Percentiles rank a stretch among this genome's conserved stretches.
phyloP scores from a whole-genome alignment of 306 rosid species.

The Boehmeria nivea region DNA sequence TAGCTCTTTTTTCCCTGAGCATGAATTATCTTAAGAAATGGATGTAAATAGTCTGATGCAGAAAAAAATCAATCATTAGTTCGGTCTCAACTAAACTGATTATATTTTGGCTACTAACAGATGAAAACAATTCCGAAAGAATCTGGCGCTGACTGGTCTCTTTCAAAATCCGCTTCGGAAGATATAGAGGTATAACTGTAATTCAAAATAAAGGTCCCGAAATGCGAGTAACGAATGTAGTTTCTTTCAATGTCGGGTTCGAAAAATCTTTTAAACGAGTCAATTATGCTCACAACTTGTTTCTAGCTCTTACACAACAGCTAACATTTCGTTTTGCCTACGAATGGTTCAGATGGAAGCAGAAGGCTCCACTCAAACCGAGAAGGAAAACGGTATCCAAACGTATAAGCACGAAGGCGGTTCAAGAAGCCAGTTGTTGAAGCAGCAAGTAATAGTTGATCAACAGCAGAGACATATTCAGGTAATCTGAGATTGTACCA shows the following conservation, averaged over 20 bases:
- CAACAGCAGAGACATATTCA: constrained; percentile 50
- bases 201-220: too few species aligned
- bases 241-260: too few species aligned
- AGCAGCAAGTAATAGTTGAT: constrained; percentile 42
- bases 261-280: constrained; percentile 6
- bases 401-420: constrained; percentile 24
- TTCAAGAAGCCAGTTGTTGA: constrained; percentile 20
- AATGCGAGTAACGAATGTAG: too few species aligned
- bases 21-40: too few species aligned
- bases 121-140: constrained; percentile 40
- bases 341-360: constrained; percentile 47
- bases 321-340: constrained; percentile 11
- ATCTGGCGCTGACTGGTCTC: constrained; percentile 29
- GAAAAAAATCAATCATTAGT: too few species aligned
- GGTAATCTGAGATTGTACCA: constrained; percentile 33
- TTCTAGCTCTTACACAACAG: background rate
- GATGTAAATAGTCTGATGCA: too few species aligned
- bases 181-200: constrained; percentile 38
- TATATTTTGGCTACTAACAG: constrained; percentile 32
- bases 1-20: too few species aligned
- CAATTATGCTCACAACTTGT: background rate
- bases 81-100: background rate
- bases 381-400: constrained; percentile 32
- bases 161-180: constrained; percentile 34
- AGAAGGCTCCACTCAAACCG: constrained; percentile 21